Base-by-base conservation (phyloP, 1,139 yeast genomes). In the Hansenula anomala region DNA sequence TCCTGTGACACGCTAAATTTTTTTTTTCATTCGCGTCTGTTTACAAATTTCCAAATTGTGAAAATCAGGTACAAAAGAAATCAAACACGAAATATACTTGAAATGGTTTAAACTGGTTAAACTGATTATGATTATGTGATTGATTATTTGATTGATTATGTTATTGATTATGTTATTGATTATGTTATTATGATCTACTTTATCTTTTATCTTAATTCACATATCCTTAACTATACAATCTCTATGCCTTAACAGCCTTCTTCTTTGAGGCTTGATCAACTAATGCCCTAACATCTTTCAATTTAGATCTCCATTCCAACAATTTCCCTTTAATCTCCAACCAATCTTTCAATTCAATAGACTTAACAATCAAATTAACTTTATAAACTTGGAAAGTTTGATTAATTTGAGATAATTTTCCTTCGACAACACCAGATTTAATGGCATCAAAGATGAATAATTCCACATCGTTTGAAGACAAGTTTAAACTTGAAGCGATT, bases 211-310 rank as follows among this genome's bases (percentile, higher is more conserved):
- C n/a, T n/a, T n/a, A n/a, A n/a, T n/a, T n/a, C n/a, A n/a, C n/a
- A n/a, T n/a, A n/a, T n/a, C n/a, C n/a, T n/a, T n/a, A 24, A 24
- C 26, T 20, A 7, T 20, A 7, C 23, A 20, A 20, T 20, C 23
- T 24, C 20, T 32, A 36, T n/a, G 36, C 33, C 30, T 33, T 29
- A 12, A 29, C 18, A 12, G 30, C 6, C 25, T 33, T 39, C 30
- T 48, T 49, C 46, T 47, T 49, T 37, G 49, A 45, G 9, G 52
- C 45, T 34, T 44, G 45, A 17, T 49, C 48, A 25, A 54, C 38
- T 17, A 52, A 34, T 1, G 33, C 16, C 32, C 43, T 50, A 8
- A 54, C 49, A 25, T 50, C 51, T 18, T 44, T 44, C 23, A 54
- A 37, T n/a, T 47, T 44, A 18, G 45, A 36, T 41, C 45, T 52